phyloP scores from a whole-genome alignment of 768 basidiomycete species.

The Mycena venus region DNA sequence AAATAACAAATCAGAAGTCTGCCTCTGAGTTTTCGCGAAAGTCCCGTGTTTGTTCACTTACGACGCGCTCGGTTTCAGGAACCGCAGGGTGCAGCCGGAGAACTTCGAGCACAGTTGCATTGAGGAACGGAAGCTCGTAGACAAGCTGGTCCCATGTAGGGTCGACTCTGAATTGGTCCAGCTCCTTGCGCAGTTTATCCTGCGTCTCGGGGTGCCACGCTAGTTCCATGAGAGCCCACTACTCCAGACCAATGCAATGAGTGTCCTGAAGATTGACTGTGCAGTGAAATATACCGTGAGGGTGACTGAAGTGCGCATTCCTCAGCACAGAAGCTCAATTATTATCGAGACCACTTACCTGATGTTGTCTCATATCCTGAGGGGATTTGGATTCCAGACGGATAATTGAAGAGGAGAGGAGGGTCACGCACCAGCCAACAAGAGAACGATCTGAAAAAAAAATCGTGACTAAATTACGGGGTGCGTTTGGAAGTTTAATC shows the following conservation, averaged over 20 bases:
- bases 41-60: slow-evolving; percentile 20
- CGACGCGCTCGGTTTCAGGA: slow-evolving; percentile 40
- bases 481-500: no score
- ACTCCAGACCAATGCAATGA: neutral
- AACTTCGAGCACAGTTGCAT: slow-evolving; percentile 54
- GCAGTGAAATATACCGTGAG: slow-evolving; percentile 45
- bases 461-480: no score
- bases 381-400: neutral
- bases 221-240: slow-evolving; percentile 54
- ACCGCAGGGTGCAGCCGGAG: slow-evolving; percentile 53
- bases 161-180: slow-evolving; percentile 19
- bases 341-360: slow-evolving; percentile 43
- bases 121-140: slow-evolving; percentile 49
- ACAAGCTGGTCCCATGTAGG: slow-evolving; percentile 10
- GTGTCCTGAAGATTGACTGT: neutral
- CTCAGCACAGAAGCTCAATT: neutral
- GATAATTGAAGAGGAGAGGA: neutral
- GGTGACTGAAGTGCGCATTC: slow-evolving; percentile 45
- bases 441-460: slow-evolving; percentile 46
- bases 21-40: no score
- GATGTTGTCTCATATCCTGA: slow-evolving; percentile 70
- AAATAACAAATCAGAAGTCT: neutral
- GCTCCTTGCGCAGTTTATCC: slow-evolving; percentile 47
- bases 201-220: slow-evolving; percentile 45
- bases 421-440: slow-evolving; percentile 49